Conservation (phyloP, 345 rosid genomes). For the Salix suchowensis region DNA sequence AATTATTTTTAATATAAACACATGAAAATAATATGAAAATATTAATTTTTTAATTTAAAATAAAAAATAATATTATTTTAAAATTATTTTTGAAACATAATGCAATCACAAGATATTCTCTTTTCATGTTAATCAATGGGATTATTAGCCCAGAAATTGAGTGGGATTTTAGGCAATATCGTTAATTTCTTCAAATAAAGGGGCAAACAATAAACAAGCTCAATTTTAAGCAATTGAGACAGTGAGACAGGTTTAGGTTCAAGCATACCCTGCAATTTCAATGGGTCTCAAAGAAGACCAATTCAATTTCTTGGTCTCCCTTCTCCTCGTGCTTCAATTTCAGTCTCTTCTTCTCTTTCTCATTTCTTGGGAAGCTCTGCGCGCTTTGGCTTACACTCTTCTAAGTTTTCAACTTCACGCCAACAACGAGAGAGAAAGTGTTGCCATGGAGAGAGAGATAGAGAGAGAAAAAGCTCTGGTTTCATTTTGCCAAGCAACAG, state of each 20-base stretch:
- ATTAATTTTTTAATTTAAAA: no score
- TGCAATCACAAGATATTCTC: no score
- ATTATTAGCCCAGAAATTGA: not conserved
- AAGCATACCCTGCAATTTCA: conserved; percentile 44
- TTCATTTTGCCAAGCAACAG: no score
- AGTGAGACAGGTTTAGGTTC: conserved; percentile 35
- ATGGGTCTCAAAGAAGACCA: conserved; percentile 50
- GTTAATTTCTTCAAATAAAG: not conserved
- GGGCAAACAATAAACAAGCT: not conserved
- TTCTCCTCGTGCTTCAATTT: conserved; percentile 44
- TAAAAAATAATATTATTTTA: no score
- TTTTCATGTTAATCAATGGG: no score
- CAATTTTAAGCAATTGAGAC: conserved; percentile 32
- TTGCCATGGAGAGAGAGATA: no score
- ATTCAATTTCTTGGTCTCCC: conserved; percentile 43
- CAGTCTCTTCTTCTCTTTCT: conserved; percentile 46
- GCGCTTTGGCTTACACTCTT: conserved; percentile 37
- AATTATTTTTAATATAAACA: no score
- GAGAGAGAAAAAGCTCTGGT: no score
- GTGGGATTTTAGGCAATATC: not conserved
- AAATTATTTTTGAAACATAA: no score
- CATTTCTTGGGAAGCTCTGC: conserved; percentile 42
- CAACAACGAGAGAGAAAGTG: conserved; percentile 7
- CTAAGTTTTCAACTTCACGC: conserved; percentile 26
- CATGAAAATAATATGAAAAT: no score